Base-by-base conservation (phyloP, 352 stramenopile species). In the Salisapilia sapeloensis region DNA sequence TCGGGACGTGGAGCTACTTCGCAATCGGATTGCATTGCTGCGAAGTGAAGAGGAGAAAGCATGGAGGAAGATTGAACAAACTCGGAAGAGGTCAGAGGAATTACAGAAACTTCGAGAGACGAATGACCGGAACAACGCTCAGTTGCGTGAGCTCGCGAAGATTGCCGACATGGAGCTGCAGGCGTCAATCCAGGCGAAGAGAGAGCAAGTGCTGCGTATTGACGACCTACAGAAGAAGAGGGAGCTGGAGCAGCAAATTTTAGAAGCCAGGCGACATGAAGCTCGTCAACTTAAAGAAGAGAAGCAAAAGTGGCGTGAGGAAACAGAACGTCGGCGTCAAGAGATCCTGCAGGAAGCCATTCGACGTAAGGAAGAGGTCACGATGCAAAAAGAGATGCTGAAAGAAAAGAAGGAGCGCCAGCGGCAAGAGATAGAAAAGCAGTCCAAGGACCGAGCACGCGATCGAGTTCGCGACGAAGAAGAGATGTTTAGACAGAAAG, bases 31-130 rank as follows among this genome's bases (percentile, higher is more conserved):
- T 43, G 53, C 74, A 10, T 39, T 90, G 39, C 65, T 86, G 44
- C 80, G 81, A 35, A 53, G 65, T 9, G 70, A 89, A 30, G 67
- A 84, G 32, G 65, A 82, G 14, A 82, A 82, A 29, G 70, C 72
- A 13, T 84, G 69, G 69, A 77, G 77, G 42, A 89, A 85, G 38
- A 84, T 89, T 24, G 69, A 87, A 50, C 72, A 87, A 38, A 87
- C 72, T 2, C 66, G 70, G 12, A 60, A 60, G 20, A 69, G 72
- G 8, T 65, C 72, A 19, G 50, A 62, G 10, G 72, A 87, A 44
- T 46, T 87, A 5, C 31, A 82, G 9, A 74, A 74, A 30, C 43
- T 83, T 15, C 66, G 69, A 13, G 50, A 82, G 31, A 59, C 70
- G 38, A 83, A 81, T 42, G 58, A 53, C 9, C 57, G 62, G 16